phyloP scores from a whole-genome alignment of 805 yeast species.

The Komagataella pseudopastoris region DNA sequence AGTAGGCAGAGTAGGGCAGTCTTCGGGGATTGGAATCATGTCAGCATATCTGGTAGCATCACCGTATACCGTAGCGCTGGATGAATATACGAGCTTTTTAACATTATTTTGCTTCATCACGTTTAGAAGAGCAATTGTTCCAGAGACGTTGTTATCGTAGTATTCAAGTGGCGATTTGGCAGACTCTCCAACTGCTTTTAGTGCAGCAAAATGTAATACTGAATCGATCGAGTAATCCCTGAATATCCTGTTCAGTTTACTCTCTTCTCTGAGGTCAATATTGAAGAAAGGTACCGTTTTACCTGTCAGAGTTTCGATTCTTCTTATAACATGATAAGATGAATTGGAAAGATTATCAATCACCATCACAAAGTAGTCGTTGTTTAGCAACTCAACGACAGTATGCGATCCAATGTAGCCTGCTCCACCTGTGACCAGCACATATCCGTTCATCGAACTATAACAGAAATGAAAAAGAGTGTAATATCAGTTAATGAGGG shows the following conservation, averaged over 20 bases:
- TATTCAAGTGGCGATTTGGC: slow-evolving; percentile 52
- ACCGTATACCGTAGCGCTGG: slow-evolving; percentile 78
- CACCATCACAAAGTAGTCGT: slow-evolving; percentile 58
- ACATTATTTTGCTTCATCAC: slow-evolving; percentile 35
- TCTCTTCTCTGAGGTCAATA: slow-evolving; percentile 43
- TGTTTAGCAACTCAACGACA: slow-evolving; percentile 43
- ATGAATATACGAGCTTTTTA: slow-evolving; percentile 51
- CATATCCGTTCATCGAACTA: slow-evolving; percentile 7
- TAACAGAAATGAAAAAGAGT: neutral
- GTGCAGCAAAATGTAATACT: slow-evolving; percentile 71
- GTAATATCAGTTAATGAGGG: neutral
- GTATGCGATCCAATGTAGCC: slow-evolving; percentile 84
- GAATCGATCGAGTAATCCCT: slow-evolving; percentile 33
- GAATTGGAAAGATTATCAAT: slow-evolving; percentile 62
- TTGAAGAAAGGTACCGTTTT: slow-evolving; percentile 39
- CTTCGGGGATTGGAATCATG: slow-evolving; percentile 71
- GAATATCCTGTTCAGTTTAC: slow-evolving; percentile 33
- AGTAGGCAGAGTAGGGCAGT: slow-evolving; percentile 61
- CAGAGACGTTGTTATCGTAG: slow-evolving; percentile 54
- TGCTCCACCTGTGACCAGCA: slow-evolving; percentile 75
- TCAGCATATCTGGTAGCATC: slow-evolving; percentile 61
- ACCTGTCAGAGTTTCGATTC: slow-evolving; percentile 42
- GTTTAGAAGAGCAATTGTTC: slow-evolving; percentile 45
- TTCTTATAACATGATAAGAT: slow-evolving; percentile 47
- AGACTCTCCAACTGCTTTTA: slow-evolving; percentile 77